Conservation (phyloP, 2,329 filamentous ascomycete genomes). For the Paramyrothecium roridum region DNA sequence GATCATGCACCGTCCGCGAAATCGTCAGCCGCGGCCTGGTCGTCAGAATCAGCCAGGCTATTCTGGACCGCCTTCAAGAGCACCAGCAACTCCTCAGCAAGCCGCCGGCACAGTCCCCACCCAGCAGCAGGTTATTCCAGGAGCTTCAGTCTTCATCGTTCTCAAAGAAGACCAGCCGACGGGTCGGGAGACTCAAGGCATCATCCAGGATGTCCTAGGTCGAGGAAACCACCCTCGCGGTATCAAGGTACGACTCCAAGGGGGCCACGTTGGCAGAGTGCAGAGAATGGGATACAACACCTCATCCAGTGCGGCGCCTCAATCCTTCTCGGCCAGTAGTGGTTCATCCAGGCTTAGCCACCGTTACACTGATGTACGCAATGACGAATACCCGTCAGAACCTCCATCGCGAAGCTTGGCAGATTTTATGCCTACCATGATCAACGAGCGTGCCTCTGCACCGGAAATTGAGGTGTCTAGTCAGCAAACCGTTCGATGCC, state of each 20-base stretch:
- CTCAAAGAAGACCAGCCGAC: conserved; percentile 75
- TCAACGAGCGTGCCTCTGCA: conserved; percentile 17
- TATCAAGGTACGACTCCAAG: conserved; percentile 72
- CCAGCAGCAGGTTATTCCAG: conserved; percentile 52
- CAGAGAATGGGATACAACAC: conserved; percentile 51
- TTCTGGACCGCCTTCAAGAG: conserved; percentile 8
- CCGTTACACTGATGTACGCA: conserved; percentile 30
- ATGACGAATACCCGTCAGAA: conserved; percentile 31
- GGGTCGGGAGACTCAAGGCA: conserved; percentile 65
- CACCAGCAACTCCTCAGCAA: conserved; percentile 30
- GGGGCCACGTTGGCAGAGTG: conserved; percentile 71
- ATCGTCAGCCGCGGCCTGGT: conserved; percentile 24
- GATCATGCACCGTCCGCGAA: conserved; percentile 27
- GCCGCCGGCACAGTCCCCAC: conserved; percentile 40
- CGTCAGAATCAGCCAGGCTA: conserved; percentile 15
- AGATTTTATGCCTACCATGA: conserved; percentile 45
- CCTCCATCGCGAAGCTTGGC: conserved; percentile 37
- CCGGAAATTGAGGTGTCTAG: conserved; percentile 1
- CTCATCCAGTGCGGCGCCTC: conserved; percentile 3
- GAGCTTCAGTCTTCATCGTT: conserved; percentile 67
- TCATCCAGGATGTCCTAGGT: conserved; percentile 66
- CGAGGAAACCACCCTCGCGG: conserved; percentile 72
- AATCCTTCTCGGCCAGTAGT: not conserved
- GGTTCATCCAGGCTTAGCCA: conserved; percentile 20
- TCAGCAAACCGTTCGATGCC: conserved; percentile 42